Evolutionary conservation across 768 basidiomycete genomes (phyloP), one percentile per base, ranked within the genome.

Genomic region (Lentinula boryana): DNA sequence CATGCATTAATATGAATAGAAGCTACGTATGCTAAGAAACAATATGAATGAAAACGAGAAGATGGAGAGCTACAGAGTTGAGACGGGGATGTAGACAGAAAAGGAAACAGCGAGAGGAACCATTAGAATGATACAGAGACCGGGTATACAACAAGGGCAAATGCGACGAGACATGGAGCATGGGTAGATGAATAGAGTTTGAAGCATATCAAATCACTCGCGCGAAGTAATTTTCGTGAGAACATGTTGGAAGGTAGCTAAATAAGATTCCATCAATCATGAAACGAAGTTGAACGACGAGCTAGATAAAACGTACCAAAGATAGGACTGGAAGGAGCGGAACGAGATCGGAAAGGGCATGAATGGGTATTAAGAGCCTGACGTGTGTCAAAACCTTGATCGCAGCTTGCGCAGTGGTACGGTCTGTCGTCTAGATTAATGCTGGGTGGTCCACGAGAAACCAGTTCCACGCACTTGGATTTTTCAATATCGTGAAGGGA

Each of bases 401-500:
- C 50, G 35, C 59, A 60, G 27, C 10, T 3, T 33, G 12, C 6
- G 35, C 59, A 60, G 6, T 36, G 9, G 27, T 54, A 53, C 38
- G 52, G 21, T 33, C 33, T 38, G n/a, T 18, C 6, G 10, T 12
- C 15, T 8, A 40, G 15, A 23, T 56, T 16, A 43, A 56, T 15
- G 27, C 27, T 56, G 18, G 27, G 21, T 27, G 21, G 36, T 33
- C 8, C 18, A 38, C 21, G n/a, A 5, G 12, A 18, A 27, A 15
- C 13, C 2, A 6, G 31, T 15, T 32, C 7, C 18, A 55, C 62
- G n/a, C 33, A 60, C 62, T 41, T 31, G 44, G 50, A 23, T 8
- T 73, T 69, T 8, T 64, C 69, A 12, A 76, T 72, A 58, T 72
- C 69, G 55, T 75, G 75, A 16, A 76, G 70, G 51, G 75, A 72